Base-by-base conservation (phyloP, 2,329 filamentous ascomycete species). In the Apiospora phragmitis region DNA sequence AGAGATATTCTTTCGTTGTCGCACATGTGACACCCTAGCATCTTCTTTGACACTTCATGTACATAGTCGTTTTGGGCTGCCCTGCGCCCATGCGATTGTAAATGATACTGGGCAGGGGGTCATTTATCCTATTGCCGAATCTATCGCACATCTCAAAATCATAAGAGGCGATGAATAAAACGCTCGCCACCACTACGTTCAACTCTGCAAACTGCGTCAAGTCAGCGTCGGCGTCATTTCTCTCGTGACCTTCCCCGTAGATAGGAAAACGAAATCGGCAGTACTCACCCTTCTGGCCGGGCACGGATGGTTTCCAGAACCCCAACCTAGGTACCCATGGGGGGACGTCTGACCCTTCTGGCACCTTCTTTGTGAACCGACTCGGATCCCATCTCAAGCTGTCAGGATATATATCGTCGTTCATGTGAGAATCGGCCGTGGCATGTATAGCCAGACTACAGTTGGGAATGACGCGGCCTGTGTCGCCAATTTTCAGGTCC, bases 321-420 rank as follows among this genome's bases (percentile, higher is more conserved):
- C 69, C 69, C 69, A 70, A 3, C 69, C 69, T 29, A 70, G 43
- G 14, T 70, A 70, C 18, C 43, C 41, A 35, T 70, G 69, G 5
- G 69, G 69, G 26, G 5, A 70, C 42, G 9, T 67, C 38, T 9
- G 29, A 43, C 8, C 69, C 69, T 32, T 70, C 29, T 1, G 59
- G 32, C 38, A 29, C 38, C 18, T 38, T 35, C 24, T 35, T 45
- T 7, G 65, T 3, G 12, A 67, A 70, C 16, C 69, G 69, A 24
- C 42, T 9, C 5, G 69, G 69, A 16, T 70, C 65, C 69, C 69
- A 67, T 21, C 4, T 65, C 51, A 42, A 38, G 38, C 51, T 38
- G 3, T 65, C 16, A 2, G 51, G 68, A 18, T 45, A 69, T 6
- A 69, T 43, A 0, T 16, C 49, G 24, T 38, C 41, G 38, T 69